These are phyloP conservation scores for Magnusiomyces starmeri DNA, from an alignment of 1,139 yeast genomes.

Conservation along the genomic window DNA sequence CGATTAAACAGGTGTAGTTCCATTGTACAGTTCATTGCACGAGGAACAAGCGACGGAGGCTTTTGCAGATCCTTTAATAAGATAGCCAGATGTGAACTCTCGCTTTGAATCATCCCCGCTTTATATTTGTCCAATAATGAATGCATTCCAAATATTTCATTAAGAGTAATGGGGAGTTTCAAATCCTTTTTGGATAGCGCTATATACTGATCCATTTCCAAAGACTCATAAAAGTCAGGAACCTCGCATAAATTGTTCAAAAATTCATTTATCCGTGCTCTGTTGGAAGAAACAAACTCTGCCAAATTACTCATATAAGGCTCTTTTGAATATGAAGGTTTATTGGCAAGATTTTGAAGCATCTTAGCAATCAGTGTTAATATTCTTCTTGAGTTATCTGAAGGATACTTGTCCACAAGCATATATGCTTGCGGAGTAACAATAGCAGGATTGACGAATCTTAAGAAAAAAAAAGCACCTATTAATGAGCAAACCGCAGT, in stretches of 20 bases:
- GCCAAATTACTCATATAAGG: conserved; percentile 33
- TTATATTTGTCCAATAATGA: conserved; percentile 33
- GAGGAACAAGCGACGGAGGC: conserved; percentile 32
- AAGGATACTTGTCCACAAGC: conserved; percentile 35
- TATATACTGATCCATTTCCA: conserved; percentile 39
- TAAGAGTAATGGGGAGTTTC: conserved; percentile 32
- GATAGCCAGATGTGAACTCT: conserved; percentile 26
- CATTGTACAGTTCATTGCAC: conserved; percentile 31
- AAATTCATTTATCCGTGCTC: conserved; percentile 31
- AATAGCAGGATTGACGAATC: conserved; percentile 86
- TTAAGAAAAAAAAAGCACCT: conserved; percentile 78
- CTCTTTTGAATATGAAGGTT: conserved; percentile 37
- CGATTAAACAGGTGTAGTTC: conserved; percentile 34
- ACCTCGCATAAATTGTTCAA: conserved; percentile 37
- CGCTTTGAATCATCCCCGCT: conserved; percentile 19
- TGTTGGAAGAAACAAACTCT: conserved; percentile 32
- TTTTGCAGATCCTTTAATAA: conserved; percentile 33
- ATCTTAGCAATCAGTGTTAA: conserved; percentile 78
- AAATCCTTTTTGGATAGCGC: conserved; percentile 36
- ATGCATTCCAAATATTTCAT: conserved; percentile 37
- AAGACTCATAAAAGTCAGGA: conserved; percentile 38
- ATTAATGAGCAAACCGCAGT: conserved; percentile 49
- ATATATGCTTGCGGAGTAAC: conserved; percentile 76
- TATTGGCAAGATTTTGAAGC: conserved; percentile 79
- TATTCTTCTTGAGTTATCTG: conserved; percentile 54